Evolutionary conservation across 768 basidiomycete species (phyloP), one percentile per base, ranked within the genome.

Genomic region (Tricholoma furcatifolium): DNA sequence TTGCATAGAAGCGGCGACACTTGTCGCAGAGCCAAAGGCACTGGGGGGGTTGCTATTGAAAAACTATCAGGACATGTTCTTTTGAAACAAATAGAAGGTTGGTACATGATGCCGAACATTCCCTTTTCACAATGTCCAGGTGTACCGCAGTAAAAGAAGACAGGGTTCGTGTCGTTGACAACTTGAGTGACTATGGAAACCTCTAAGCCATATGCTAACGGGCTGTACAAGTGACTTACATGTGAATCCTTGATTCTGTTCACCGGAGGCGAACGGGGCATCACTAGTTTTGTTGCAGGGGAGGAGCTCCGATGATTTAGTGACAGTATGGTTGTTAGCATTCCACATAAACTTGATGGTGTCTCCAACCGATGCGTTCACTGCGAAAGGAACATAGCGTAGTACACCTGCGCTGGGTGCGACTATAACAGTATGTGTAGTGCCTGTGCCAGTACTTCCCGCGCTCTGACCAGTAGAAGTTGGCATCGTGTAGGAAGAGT

Each of bases 301-400:
- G 4, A 70, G 64, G 53, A 89, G 75, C 42, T 73, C 64, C 0
- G 87, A 88, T 15, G 82, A 82, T 74, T 91, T 87, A 60, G 91
- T 92, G 62, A 91, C 91, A 30, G 88, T 91, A 75, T 91, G 89
- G 64, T 80, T 81, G 74, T 87, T 81, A 47, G 86, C 88, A 50
- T 79, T 78, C 89, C 89, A 93, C 69, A 84, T 74, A 74, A 84
- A 91, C 65, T 76, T 72, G 71, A 92, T 67, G 61, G 85, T 88
- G 68, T 91, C 88, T 50, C 89, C 89, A 54, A 85, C 80, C 30
- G 85, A 82, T 4, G 87, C 88, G 62, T 89, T 88, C 57, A 85
- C 67, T 21, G 83, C 82, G 70, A 88, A 88, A 31, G 89, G 89
- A 47, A 90, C 74, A 61, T 83, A 88, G 54, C 87, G 84, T 48